Conservation (phyloP, 1,284 basidiomycete species). For the Rhodofomes roseus region DNA sequence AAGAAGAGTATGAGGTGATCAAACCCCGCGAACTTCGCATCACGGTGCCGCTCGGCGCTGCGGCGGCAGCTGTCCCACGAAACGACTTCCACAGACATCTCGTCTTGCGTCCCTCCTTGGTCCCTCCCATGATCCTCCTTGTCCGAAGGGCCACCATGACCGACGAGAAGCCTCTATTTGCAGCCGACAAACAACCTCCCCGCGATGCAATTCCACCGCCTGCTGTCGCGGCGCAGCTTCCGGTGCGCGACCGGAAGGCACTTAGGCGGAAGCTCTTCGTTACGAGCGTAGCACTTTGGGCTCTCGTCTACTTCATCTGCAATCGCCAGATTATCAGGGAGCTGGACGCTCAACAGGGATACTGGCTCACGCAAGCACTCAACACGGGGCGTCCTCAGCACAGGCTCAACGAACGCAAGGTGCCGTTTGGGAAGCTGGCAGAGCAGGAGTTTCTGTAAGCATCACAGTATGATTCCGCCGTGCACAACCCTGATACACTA, state of each 20-base stretch:
- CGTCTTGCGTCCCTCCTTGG: neutral
- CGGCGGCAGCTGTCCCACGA: neutral
- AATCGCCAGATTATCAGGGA: neutral
- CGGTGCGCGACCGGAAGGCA: neutral
- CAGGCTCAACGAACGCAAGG: neutral
- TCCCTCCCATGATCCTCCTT: neutral
- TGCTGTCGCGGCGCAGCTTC: neutral
- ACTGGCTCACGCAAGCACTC: slow-evolving; percentile 4
- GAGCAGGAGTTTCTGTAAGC: slow-evolving; percentile 20
- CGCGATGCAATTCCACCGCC: neutral
- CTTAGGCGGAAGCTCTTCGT: neutral
- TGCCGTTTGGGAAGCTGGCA: slow-evolving; percentile 7
- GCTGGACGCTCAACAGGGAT: neutral
- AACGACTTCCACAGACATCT: neutral
- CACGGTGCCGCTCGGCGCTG: neutral
- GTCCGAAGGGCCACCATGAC: neutral
- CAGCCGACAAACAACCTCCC: neutral
- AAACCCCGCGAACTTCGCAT: neutral
- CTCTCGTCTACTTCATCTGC: neutral
- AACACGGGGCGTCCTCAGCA: neutral
- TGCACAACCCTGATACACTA: neutral
- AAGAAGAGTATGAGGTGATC: neutral
- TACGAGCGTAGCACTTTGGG: neutral
- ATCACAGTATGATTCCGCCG: neutral
- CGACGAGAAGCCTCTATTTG: neutral